Conservation (phyloP, 208 protist genomes). For the Blechomonas ayalai region DNA sequence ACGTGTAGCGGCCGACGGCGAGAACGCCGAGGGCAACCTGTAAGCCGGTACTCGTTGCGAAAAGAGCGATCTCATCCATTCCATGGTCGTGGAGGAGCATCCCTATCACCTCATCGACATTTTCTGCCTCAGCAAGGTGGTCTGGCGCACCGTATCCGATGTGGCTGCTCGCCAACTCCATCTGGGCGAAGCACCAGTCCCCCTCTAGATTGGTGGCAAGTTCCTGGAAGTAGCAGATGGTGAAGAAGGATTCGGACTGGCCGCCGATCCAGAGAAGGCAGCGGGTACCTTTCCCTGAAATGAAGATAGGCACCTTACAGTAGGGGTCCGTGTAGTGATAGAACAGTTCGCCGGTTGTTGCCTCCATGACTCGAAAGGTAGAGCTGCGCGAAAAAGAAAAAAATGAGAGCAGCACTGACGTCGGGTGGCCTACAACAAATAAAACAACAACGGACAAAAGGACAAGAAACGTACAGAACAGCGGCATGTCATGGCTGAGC, state of each 20-base stretch:
- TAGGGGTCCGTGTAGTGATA: constrained; percentile 47
- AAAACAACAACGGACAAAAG: too few relatives aligned
- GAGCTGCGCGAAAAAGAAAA: too few relatives aligned
- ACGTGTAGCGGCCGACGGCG: constrained; percentile 11
- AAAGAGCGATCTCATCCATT: constrained; percentile 56
- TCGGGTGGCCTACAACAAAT: too few relatives aligned
- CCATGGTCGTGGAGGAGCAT: constrained; percentile 32
- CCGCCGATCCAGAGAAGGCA: constrained; percentile 72
- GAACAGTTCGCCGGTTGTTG: constrained; percentile 27
- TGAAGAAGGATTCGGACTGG: constrained; percentile 55
- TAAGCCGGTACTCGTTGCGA: constrained; percentile 65
- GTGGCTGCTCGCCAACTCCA: constrained; percentile 46
- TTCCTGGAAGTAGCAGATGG: constrained; percentile 42
- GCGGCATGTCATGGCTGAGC: neutral
- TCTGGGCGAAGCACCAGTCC: constrained; percentile 51
- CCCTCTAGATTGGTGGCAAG: constrained; percentile 25
- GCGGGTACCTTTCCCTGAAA: constrained; percentile 31
- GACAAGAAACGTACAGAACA: too few relatives aligned
- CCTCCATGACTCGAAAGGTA: constrained; percentile 27
- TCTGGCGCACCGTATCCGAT: constrained; percentile 43
- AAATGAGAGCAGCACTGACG: neutral
- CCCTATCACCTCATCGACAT: constrained; percentile 54
- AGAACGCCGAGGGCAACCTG: constrained; percentile 64
- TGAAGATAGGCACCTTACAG: constrained; percentile 50
- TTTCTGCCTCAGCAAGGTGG: constrained; percentile 58